A percentile compares a stretch with the other conserved stretches of the same genome.
Evolutionary conservation across 352 stramenopile genomes (phyloP).

Genomic region (Globisporangium sylvaticum): DNA sequence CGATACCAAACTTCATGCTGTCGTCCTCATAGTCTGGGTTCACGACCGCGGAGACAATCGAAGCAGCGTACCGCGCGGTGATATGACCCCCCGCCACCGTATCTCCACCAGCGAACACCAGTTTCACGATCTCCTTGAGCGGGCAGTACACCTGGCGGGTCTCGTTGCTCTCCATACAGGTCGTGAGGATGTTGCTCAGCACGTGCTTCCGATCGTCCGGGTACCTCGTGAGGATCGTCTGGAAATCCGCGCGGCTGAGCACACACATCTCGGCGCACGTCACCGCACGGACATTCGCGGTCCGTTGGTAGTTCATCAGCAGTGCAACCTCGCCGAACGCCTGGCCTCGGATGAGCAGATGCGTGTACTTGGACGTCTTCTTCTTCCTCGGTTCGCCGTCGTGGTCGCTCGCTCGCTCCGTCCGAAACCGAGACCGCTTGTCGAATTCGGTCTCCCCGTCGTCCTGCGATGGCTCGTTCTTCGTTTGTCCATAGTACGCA

Average conservation of each 20-base stretch:
- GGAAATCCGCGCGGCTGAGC: neutral
- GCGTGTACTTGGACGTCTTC: neutral
- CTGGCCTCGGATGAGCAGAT: constrained; percentile 6
- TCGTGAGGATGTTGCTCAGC: constrained; percentile 18
- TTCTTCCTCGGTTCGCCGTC: neutral
- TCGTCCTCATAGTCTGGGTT: constrained; percentile 18
- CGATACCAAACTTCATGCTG: constrained; percentile 24
- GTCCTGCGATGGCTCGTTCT: neutral
- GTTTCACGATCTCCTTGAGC: constrained; percentile 19
- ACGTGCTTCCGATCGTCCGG: constrained; percentile 27
- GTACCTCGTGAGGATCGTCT: constrained; percentile 26
- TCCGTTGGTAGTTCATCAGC: neutral
- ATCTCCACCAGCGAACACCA: constrained; percentile 9
- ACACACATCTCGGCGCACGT: neutral
- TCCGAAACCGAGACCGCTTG: neutral
- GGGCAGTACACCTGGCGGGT: constrained; percentile 16
- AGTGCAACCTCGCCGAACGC: neutral
- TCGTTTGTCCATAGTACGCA: constrained; percentile 8
- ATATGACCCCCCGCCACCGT: constrained; percentile 5
- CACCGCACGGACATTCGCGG: neutral
- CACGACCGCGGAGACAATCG: constrained; percentile 19
- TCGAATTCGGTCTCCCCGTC: neutral
- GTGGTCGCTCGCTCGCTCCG: neutral
- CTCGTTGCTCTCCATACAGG: constrained; percentile 25
- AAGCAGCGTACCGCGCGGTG: constrained; percentile 14